phyloP scores from a whole-genome alignment of 2,329 filamentous ascomycete genomes.

The Aureobasidium sp. region DNA sequence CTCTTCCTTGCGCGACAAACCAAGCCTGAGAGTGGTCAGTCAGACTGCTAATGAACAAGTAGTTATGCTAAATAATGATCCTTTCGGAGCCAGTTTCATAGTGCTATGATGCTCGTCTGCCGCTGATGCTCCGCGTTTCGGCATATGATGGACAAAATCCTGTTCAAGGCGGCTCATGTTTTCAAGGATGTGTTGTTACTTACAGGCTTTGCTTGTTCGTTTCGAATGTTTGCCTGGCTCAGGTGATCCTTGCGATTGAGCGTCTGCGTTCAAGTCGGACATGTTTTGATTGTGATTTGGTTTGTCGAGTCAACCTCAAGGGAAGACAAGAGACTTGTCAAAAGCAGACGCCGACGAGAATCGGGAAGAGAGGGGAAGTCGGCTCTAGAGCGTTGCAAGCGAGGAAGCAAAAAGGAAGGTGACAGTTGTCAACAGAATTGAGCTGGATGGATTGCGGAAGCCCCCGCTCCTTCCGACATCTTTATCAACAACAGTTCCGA shows the following conservation, averaged over 20 bases:
- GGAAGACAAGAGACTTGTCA: background rate
- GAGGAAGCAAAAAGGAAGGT: background rate
- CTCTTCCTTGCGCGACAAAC: constrained; percentile 45
- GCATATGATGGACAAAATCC: background rate
- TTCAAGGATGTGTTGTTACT: background rate
- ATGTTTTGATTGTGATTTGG: background rate
- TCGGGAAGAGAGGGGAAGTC: background rate
- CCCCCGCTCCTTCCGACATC: background rate
- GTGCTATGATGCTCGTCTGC: background rate
- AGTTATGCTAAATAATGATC: background rate
- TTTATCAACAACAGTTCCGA: background rate
- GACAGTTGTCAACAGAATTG: background rate
- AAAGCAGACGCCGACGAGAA: constrained; percentile 1
- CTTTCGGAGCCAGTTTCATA: background rate
- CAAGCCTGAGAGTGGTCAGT: constrained; percentile 29
- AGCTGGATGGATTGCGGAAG: background rate
- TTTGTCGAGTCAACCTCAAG: background rate
- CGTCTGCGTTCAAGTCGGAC: constrained; percentile 2
- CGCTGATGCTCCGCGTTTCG: background rate
- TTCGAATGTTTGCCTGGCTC: constrained; percentile 2
- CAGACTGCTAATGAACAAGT: background rate
- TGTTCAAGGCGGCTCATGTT: background rate
- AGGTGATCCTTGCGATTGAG: background rate
- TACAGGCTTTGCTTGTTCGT: constrained; percentile 14
- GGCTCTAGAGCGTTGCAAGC: background rate